A percentile compares a stretch with the other conserved stretches of the same genome.
These are phyloP conservation scores for Onygenales sp. DNA, from an alignment of 2,329 filamentous ascomycete species.

Conservation along the genomic window DNA sequence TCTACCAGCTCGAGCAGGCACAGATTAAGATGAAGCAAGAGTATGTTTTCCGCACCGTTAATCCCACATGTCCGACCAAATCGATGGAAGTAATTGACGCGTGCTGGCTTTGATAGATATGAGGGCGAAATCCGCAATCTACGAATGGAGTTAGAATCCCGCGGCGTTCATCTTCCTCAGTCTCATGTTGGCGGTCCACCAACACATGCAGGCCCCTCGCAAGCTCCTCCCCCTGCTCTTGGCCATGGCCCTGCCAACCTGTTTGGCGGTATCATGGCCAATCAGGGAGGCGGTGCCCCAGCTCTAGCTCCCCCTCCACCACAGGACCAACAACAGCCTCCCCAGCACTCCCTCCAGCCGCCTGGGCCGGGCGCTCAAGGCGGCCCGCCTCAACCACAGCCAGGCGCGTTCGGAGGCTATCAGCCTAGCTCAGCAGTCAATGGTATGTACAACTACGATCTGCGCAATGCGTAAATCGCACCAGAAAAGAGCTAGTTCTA, in stretches of 20 bases:
- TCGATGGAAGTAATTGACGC: neutral
- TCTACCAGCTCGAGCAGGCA: conserved; percentile 83
- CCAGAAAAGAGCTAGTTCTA: conserved; percentile 35
- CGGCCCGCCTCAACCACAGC: conserved; percentile 59
- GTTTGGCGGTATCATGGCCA: conserved; percentile 93
- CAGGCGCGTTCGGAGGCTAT: conserved; percentile 59
- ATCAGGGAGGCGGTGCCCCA: conserved; percentile 72
- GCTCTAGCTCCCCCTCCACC: conserved; percentile 70
- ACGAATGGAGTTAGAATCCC: conserved; percentile 74
- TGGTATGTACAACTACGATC: conserved; percentile 37
- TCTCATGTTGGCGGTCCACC: conserved; percentile 63
- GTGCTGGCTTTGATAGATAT: conserved; percentile 50
- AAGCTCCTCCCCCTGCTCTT: conserved; percentile 75
- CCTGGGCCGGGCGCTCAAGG: conserved; percentile 49
- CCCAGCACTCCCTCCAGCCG: conserved; percentile 50
- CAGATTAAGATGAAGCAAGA: conserved; percentile 85
- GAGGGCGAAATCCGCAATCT: conserved; percentile 83
- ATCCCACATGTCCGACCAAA: neutral
- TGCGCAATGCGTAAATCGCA: conserved; percentile 2
- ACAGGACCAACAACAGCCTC: conserved; percentile 53
- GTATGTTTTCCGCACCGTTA: conserved; percentile 43
- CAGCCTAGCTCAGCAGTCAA: conserved; percentile 56
- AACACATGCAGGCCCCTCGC: conserved; percentile 69
- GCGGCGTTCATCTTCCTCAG: conserved; percentile 53
- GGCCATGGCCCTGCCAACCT: conserved; percentile 82